phyloP scores from a whole-genome alignment of 306 rosid genomes.

The Cicer yamashitae region DNA sequence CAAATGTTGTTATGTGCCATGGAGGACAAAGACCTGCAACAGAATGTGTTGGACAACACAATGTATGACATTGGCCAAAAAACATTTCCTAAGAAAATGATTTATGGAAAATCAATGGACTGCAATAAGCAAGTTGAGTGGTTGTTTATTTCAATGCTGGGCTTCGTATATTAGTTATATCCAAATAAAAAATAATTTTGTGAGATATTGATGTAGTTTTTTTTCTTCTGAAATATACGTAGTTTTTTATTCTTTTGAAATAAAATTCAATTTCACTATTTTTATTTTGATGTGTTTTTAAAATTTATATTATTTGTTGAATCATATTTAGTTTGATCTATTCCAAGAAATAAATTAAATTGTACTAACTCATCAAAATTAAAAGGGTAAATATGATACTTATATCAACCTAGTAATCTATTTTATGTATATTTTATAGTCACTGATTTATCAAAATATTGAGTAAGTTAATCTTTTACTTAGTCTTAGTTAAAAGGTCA shows the following conservation, averaged over 20 bases:
- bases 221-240: too few relatives aligned
- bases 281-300: not conserved
- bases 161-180: not conserved
- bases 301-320: not conserved
- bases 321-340: too few relatives aligned
- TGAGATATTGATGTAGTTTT: not conserved
- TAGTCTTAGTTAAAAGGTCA: too few relatives aligned
- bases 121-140: not conserved
- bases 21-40: conserved; percentile 51
- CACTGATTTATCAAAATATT: too few relatives aligned
- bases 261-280: not conserved
- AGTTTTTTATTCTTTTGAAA: not conserved
- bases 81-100: not conserved
- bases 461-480: too few relatives aligned
- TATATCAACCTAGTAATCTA: too few relatives aligned
- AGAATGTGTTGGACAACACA: conserved; percentile 46
- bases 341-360: too few relatives aligned
- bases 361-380: not conserved
- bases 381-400: not conserved
- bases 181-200: conserved; percentile 20
- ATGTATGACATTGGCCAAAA: conserved; percentile 3
- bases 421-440: too few relatives aligned
- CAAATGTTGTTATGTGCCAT: conserved; percentile 35
- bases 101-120: not conserved
- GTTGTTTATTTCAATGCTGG: not conserved